Evolutionary conservation across 257 asterid species (phyloP).

Genomic region (Solanum stenotomum): DNA sequence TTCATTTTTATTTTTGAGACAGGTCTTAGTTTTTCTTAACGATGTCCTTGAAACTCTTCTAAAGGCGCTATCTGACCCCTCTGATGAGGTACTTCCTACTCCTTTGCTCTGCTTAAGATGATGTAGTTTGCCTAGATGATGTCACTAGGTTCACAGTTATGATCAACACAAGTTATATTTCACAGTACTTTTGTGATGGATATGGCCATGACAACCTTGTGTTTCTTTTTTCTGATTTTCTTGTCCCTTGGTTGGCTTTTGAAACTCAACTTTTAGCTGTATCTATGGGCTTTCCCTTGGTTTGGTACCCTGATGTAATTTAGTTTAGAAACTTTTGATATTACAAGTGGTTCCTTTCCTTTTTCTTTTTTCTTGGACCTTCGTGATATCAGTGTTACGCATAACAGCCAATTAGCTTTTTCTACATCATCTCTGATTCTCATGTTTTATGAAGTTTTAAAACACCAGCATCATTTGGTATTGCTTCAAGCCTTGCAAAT

Average conservation of each 20-base stretch:
- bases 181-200: background rate
- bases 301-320: background rate
- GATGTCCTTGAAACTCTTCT: slow-evolving; percentile 81
- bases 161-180: background rate
- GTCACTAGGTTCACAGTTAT: background rate
- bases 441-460: background rate
- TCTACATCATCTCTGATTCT: background rate
- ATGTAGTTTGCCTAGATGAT: background rate
- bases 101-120: slow-evolving; percentile 4
- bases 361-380: background rate
- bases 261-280: background rate
- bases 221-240: background rate
- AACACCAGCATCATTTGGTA: background rate
- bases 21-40: slow-evolving; percentile 75
- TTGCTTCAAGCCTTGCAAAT: background rate
- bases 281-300: background rate
- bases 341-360: background rate
- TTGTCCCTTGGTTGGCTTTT: background rate
- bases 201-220: background rate
- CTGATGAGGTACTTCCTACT: slow-evolving; percentile 78
- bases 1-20: slow-evolving; percentile 19
- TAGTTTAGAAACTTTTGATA: background rate
- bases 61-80: slow-evolving; percentile 92
- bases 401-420: background rate
- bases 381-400: background rate